phyloP scores from a whole-genome alignment of 176 grass and related monocot genomes.

The Dactylis glomerata region DNA sequence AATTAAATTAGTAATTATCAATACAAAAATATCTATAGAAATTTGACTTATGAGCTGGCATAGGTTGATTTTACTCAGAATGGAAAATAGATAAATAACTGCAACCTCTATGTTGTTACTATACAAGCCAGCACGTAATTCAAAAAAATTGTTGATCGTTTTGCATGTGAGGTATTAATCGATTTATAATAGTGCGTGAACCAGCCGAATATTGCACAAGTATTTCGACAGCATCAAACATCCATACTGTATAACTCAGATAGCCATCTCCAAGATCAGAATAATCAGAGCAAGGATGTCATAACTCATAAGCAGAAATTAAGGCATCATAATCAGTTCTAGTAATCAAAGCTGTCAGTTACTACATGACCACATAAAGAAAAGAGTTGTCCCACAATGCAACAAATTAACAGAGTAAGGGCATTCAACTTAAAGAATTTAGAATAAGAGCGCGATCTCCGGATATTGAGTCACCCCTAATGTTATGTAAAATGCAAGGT shows the following conservation, averaged over 20 bases:
- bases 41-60: background rate
- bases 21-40: background rate
- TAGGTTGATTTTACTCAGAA: background rate
- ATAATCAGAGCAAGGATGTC: background rate
- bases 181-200: background rate
- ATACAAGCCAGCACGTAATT: background rate
- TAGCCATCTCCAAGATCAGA: background rate
- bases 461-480: background rate
- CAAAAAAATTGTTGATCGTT: background rate
- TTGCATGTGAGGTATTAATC: background rate
- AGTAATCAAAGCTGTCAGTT: background rate
- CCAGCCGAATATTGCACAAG: background rate
- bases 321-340: conserved; percentile 1
- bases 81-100: background rate
- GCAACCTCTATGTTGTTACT: background rate
- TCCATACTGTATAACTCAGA: background rate
- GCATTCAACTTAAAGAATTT: background rate
- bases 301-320: conserved; percentile 1
- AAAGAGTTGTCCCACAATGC: background rate
- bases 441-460: background rate
- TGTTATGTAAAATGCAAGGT: conserved; percentile 8
- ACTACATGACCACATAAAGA: conserved; percentile 1
- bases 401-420: background rate
- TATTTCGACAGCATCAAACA: background rate
- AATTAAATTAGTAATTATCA: background rate